Percentiles rank a stretch among this genome's conserved stretches.
phyloP scores from a whole-genome alignment of 371 early-diverging fungal genomes.

The Blyttiomyces sp. region DNA sequence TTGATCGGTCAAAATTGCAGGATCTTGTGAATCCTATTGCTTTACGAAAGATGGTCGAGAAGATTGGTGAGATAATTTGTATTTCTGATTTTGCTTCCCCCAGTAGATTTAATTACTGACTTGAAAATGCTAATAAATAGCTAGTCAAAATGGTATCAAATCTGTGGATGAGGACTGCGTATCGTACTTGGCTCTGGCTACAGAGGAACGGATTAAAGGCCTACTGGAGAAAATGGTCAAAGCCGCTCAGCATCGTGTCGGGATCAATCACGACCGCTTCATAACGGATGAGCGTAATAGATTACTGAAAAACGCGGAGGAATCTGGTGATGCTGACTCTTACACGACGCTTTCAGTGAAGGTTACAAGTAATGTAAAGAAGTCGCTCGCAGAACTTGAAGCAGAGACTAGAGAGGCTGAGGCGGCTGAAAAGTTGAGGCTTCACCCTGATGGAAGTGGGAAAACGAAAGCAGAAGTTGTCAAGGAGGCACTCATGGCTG shows the following conservation, averaged over 20 bases:
- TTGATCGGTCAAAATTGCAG: constrained; percentile 49
- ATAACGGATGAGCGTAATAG: constrained; percentile 59
- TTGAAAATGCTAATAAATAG: too few relatives aligned
- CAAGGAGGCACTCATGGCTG: neutral
- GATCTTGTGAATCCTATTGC: constrained; percentile 51
- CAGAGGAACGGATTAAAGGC: constrained; percentile 62
- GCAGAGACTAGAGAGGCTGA: constrained; percentile 3
- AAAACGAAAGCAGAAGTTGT: constrained; percentile 10
- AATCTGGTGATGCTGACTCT: neutral
- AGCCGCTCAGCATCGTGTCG: constrained; percentile 69
- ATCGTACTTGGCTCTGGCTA: constrained; percentile 65
- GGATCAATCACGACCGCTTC: constrained; percentile 66
- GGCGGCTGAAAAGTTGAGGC: neutral
- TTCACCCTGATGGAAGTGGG: constrained; percentile 13
- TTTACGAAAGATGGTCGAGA: constrained; percentile 40
- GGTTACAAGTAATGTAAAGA: constrained; percentile 6
- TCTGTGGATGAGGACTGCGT: constrained; percentile 62
- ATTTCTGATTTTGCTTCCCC: too few relatives aligned
- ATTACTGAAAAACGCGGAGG: neutral
- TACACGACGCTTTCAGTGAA: constrained; percentile 4
- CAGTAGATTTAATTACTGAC: too few relatives aligned
- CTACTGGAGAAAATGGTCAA: constrained; percentile 66
- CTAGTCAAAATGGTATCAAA: constrained; percentile 36
- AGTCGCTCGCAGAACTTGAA: neutral
- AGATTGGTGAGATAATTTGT: constrained; percentile 49